Evolutionary conservation across 805 yeast species (phyloP).

Genomic region (Cyberlindnera samutprakarnensis): DNA sequence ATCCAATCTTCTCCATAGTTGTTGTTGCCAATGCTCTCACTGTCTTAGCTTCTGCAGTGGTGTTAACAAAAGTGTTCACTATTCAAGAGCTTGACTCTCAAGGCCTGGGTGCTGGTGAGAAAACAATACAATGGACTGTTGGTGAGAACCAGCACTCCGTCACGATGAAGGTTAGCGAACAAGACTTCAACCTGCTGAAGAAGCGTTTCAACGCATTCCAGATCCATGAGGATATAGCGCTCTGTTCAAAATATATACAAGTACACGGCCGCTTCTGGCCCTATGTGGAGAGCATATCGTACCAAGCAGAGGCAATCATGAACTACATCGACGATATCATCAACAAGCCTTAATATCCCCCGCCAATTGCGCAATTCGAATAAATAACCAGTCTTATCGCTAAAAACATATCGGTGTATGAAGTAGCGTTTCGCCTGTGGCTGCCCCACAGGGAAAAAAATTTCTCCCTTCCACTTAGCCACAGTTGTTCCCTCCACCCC

Average conservation of each 20-base stretch:
- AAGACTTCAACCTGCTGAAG: slow-evolving; percentile 4
- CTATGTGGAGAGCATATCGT: slow-evolving; percentile 18
- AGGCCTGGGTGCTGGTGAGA: slow-evolving; percentile 3
- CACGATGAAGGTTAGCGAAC: slow-evolving; percentile 7
- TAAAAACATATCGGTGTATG: too few relatives aligned
- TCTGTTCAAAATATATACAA: slow-evolving; percentile 17
- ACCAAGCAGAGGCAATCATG: slow-evolving; percentile 19
- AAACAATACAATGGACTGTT: slow-evolving; percentile 6
- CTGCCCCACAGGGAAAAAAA: too few relatives aligned
- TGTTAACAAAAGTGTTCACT: slow-evolving; percentile 16
- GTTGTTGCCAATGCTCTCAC: slow-evolving; percentile 26
- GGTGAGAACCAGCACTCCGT: slow-evolving; percentile 8
- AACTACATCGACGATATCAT: slow-evolving; percentile 14
- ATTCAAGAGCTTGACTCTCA: slow-evolving; percentile 9
- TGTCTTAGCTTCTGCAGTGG: slow-evolving; percentile 24
- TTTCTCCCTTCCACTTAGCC: too few relatives aligned
- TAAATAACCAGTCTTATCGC: too few relatives aligned
- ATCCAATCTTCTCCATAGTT: slow-evolving; percentile 25
- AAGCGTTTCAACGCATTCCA: slow-evolving; percentile 9
- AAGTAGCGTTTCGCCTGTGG: too few relatives aligned
- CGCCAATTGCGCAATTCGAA: too few relatives aligned
- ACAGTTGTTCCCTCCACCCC: too few relatives aligned
- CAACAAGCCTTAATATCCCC: not conserved
- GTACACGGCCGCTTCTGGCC: slow-evolving; percentile 24
- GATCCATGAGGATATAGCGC: slow-evolving; percentile 13